Base-by-base conservation (phyloP, 2,329 filamentous ascomycete genomes). In the Sporothrix luriei region DNA sequence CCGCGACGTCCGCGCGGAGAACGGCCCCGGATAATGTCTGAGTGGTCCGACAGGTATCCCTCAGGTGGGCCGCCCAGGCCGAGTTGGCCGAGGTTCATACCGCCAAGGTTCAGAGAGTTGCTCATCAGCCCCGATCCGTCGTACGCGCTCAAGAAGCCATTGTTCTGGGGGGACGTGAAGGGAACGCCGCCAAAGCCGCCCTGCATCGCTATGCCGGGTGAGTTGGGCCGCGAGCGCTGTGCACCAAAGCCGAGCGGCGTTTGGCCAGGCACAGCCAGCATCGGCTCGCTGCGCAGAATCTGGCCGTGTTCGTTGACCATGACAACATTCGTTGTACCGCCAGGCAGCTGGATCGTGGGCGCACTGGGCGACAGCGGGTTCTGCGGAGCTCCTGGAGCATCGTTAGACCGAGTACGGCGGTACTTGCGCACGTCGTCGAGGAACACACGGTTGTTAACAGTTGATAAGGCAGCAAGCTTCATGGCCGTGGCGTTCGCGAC, bases 401-500 rank as follows among this genome's bases (percentile, higher is more conserved):
- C 94, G 75, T 93, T 94, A 64, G 95, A 97, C 71, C 94, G 89
- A 74, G 93, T 89, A 71, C 94, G 91, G 73, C 95, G 92, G 80
- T 95, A 98, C 81, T 98, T 98, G 77, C 94, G 92, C 72, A 96
- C 94, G 78, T 99, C 95, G 76, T 99, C 95, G 71, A 99, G 85
- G 67, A 95, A 94, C 76, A 99, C 97, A 54, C 95, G 91, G 79
- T 98, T 99, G 83, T 98, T 99, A 65, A 99, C 95, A 2, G 95
- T 99, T 5, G 94, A 98, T 59, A 99, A 84, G 21, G 95, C 95
- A 59, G 95, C 95, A 66, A 99, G 87, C 80, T 99, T 99, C 95
- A 99, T 99, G 26, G 95, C 95, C 19, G 95, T 98, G 33, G 95
- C 95, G 78, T 98, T 99, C 71, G 95, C 95, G 70, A 99, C 91